phyloP scores from a whole-genome alignment of 164 flowering plant genomes.

The Macadamia tetraphylla region DNA sequence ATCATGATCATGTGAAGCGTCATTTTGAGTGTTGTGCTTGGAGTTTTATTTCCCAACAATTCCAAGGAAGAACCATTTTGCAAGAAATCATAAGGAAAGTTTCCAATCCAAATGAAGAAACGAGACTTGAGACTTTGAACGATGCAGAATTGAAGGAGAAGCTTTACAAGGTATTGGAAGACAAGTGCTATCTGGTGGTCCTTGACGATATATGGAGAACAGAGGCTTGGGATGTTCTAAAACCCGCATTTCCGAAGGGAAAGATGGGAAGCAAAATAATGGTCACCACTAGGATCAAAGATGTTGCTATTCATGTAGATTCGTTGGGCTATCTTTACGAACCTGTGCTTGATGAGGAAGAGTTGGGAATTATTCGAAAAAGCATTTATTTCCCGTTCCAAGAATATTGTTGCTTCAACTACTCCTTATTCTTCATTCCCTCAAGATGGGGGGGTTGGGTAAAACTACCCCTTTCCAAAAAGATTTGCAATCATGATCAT shows the following conservation, averaged over 20 bases:
- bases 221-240: slow-evolving; percentile 22
- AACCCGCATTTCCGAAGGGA: slow-evolving; percentile 20
- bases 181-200: too few relatives aligned
- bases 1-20: slow-evolving; percentile 3
- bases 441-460: too few relatives aligned
- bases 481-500: slow-evolving; percentile 1
- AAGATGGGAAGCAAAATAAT: slow-evolving; percentile 27
- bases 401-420: not conserved
- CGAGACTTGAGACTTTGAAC: not conserved
- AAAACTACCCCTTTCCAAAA: too few relatives aligned
- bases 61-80: too few relatives aligned
- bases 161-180: too few relatives aligned
- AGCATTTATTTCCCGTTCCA: too few relatives aligned
- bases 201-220: slow-evolving; percentile 31
- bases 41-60: too few relatives aligned
- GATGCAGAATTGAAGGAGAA: slow-evolving; percentile 17
- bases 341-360: slow-evolving; percentile 11
- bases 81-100: slow-evolving; percentile 7
- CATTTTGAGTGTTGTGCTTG: too few relatives aligned
- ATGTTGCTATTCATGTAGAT: slow-evolving; percentile 22
- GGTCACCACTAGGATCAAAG: slow-evolving; percentile 27
- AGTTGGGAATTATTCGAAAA: slow-evolving; percentile 31
- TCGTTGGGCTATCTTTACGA: slow-evolving; percentile 6
- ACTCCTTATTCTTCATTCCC: slow-evolving; percentile 1
- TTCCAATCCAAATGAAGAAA: not conserved